Percentiles rank a stretch among this genome's conserved stretches.
phyloP scores from a whole-genome alignment of 1,284 basidiomycete species.

The Melampsora occidentalis region DNA sequence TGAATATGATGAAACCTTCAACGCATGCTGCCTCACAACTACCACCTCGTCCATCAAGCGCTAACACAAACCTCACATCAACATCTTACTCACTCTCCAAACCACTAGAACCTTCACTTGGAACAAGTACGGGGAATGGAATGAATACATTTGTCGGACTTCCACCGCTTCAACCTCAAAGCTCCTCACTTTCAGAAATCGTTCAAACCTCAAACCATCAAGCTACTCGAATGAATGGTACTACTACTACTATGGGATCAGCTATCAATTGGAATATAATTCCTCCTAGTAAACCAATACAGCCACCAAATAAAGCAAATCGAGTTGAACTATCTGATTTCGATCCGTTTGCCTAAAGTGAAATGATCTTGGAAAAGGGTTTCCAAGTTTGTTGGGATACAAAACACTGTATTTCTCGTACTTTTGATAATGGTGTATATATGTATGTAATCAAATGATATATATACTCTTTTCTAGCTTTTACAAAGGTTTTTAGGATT shows the following conservation, averaged over 20 bases:
- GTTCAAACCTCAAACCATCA: neutral
- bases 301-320: constrained; percentile 1
- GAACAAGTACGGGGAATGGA: neutral
- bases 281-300: constrained; percentile 13
- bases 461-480: too few relatives aligned
- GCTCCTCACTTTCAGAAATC: constrained; percentile 6
- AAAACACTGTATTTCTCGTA: too few relatives aligned
- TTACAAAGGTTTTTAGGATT: too few relatives aligned
- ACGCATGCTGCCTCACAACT: neutral
- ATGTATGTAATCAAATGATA: too few relatives aligned
- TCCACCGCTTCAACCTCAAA: constrained; percentile 26
- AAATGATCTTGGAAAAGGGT: too few relatives aligned
- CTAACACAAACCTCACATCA: neutral
- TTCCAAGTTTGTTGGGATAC: too few relatives aligned
- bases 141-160: constrained; percentile 17
- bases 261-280: constrained; percentile 25
- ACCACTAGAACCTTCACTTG: neutral
- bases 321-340: constrained; percentile 22
- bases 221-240: neutral
- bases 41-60: constrained; percentile 1
- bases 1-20: neutral
- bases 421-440: too few relatives aligned
- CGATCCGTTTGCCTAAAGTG: constrained; percentile 34
- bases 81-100: neutral
- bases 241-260: neutral